phyloP scores from a whole-genome alignment of 306 rosid species.

The Dryas drummondii region DNA sequence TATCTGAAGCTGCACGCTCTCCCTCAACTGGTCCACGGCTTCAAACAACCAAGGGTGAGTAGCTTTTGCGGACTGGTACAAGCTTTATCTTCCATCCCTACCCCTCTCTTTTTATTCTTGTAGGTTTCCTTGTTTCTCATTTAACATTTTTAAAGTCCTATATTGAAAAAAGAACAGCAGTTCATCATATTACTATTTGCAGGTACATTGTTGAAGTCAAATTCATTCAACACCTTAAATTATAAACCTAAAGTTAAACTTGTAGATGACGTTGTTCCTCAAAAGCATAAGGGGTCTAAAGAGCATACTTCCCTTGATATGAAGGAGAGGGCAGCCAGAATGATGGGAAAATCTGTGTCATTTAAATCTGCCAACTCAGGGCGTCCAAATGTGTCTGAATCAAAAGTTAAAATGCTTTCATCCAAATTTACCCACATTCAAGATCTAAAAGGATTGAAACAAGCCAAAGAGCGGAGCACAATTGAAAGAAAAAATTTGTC shows the following conservation, averaged over 20 bases:
- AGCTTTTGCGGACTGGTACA: conserved; percentile 15
- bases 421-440: conserved; percentile 42
- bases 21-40: conserved; percentile 41
- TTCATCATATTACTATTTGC: conserved; percentile 26
- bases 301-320: conserved; percentile 54
- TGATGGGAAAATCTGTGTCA: conserved; percentile 62
- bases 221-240: conserved; percentile 58
- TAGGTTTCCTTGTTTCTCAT: conserved; percentile 2
- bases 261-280: conserved; percentile 64
- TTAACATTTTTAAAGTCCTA: background rate
- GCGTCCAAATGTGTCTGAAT: conserved; percentile 47
- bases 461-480: conserved; percentile 52
- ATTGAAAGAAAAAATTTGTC: conserved; percentile 60
- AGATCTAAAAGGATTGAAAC: conserved; percentile 63
- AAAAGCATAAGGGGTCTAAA: conserved; percentile 53
- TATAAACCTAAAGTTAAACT: conserved; percentile 65
- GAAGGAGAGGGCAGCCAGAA: conserved; percentile 52
- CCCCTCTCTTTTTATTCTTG: background rate
- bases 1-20: conserved; percentile 42
- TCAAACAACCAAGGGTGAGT: conserved; percentile 53
- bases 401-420: conserved; percentile 71
- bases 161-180: background rate
- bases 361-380: conserved; percentile 56
- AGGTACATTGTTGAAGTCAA: conserved; percentile 73
- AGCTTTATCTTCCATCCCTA: background rate